These are phyloP conservation scores for Musa itinerans DNA, from an alignment of 176 grass and related monocot species.

Conservation along the genomic window DNA sequence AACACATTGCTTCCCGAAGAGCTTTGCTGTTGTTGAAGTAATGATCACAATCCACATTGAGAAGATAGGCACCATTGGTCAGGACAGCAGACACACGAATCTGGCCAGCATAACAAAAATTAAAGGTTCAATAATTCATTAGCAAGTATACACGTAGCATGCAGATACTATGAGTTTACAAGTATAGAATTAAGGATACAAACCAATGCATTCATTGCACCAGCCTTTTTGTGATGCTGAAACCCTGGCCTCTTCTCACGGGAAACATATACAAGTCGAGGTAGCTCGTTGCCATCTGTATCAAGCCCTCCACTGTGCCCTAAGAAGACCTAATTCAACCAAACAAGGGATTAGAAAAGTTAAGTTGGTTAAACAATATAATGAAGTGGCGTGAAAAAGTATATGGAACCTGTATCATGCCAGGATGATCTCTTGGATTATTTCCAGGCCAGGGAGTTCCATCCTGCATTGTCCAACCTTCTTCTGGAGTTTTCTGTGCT, in stretches of 20 bases:
- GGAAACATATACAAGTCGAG: slow-evolving; percentile 90
- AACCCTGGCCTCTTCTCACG: slow-evolving; percentile 97
- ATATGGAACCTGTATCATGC: slow-evolving; percentile 77
- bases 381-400: slow-evolving; percentile 1
- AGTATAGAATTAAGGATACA: slow-evolving; percentile 10
- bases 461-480: slow-evolving; percentile 94
- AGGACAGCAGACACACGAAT: slow-evolving; percentile 92
- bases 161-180: neutral
- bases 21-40: slow-evolving; percentile 98
- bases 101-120: slow-evolving; percentile 28
- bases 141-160: neutral
- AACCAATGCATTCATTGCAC: slow-evolving; percentile 98
- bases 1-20: slow-evolving; percentile 95
- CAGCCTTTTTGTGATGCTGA: slow-evolving; percentile 92
- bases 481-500: slow-evolving; percentile 89
- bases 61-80: slow-evolving; percentile 92
- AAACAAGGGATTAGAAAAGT: slow-evolving; percentile 8
- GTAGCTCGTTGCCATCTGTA: slow-evolving; percentile 92
- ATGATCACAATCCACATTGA: slow-evolving; percentile 99
- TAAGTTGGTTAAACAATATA: neutral
- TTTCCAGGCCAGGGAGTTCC: slow-evolving; percentile 94
- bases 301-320: slow-evolving; percentile 92
- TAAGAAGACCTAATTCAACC: slow-evolving; percentile 68
- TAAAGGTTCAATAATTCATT: neutral
- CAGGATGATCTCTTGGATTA: slow-evolving; percentile 82